Conservation (phyloP, 2,329 filamentous ascomycete genomes). For the Epicoccum nigrum region DNA sequence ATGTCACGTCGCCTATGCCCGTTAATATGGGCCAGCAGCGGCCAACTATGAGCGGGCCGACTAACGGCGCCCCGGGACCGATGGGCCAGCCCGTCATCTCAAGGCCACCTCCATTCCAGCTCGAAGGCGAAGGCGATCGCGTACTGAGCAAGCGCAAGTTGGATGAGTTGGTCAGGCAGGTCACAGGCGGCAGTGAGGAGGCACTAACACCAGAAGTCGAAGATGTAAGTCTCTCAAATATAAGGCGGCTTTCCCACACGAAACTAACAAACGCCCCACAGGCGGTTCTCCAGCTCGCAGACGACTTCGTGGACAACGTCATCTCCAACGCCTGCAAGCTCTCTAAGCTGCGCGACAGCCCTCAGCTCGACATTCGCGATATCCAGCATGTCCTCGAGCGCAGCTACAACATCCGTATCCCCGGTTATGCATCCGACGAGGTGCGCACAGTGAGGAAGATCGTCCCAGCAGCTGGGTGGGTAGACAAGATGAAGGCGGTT, state of each 20-base stretch:
- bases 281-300: constrained; percentile 86
- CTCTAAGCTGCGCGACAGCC: constrained; percentile 89
- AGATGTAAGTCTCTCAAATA: constrained; percentile 68
- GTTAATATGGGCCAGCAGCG: constrained; percentile 74
- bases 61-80: constrained; percentile 76
- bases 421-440: constrained; percentile 93
- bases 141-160: constrained; percentile 98
- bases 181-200: constrained; percentile 83
- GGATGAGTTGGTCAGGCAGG: constrained; percentile 91
- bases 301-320: constrained; percentile 93
- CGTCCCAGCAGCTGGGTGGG: constrained; percentile 86
- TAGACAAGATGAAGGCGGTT: constrained; percentile 95
- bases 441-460: constrained; percentile 93
- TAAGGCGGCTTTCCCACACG: neutral
- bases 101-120: constrained; percentile 80
- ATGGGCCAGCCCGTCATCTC: constrained; percentile 86
- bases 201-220: constrained; percentile 90
- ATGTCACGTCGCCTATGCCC: constrained; percentile 72
- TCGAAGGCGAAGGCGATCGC: constrained; percentile 90
- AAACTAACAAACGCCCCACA: constrained; percentile 48
- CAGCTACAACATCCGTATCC: constrained; percentile 79
- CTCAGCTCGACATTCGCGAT: constrained; percentile 80
- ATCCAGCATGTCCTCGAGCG: constrained; percentile 63
- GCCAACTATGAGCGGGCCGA: constrained; percentile 82
- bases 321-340: constrained; percentile 86